A percentile compares a stretch with the other conserved stretches of the same genome.
Evolutionary conservation across 805 yeast genomes (phyloP).

Genomic region (Suhomyces sp.): DNA sequence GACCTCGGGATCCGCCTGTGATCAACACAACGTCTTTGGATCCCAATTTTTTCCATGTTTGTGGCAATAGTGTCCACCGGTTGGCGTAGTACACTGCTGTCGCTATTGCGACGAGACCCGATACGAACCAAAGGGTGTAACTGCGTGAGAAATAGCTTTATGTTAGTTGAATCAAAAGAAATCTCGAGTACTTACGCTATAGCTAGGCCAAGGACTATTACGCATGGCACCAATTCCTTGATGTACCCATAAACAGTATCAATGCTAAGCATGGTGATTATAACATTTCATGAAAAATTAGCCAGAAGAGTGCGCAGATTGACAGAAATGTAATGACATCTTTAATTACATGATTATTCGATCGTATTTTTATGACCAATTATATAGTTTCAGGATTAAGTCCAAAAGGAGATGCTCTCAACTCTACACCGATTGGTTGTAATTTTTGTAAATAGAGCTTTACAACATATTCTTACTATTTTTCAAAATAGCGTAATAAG

Average conservation of each 20-base stretch:
- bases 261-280: not conserved
- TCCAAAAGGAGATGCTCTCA: no score
- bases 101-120: not conserved
- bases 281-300: not conserved
- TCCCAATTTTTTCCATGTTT: conserved; percentile 1
- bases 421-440: no score
- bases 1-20: conserved; percentile 53
- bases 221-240: not conserved
- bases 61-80: not conserved
- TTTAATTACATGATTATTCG: no score
- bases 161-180: not conserved
- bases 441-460: no score
- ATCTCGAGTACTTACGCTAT: not conserved
- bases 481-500: no score
- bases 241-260: not conserved
- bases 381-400: no score
- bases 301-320: not conserved
- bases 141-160: not conserved
- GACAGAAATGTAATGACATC: no score
- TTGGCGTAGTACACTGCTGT: not conserved
- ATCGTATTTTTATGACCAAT: no score
- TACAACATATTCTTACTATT: no score
- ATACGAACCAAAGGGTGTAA: not conserved
- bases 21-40: conserved; percentile 27
- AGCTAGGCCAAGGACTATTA: not conserved